phyloP scores from a whole-genome alignment of 2,329 filamentous ascomycete genomes.

The Juglanconis sp. region DNA sequence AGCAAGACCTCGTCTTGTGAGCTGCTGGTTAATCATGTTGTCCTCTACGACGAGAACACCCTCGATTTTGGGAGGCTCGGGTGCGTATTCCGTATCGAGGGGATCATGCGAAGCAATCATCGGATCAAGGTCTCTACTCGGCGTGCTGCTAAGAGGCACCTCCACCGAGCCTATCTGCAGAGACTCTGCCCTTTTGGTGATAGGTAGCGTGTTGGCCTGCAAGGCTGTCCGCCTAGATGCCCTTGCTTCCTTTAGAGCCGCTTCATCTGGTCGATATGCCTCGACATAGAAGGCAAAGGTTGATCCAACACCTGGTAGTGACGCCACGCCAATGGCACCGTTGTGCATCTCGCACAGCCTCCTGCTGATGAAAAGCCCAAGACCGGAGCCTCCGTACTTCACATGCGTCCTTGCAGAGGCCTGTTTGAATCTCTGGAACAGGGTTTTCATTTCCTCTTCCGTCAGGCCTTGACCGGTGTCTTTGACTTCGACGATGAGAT shows the following conservation, averaged over 20 bases:
- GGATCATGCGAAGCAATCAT: conserved; percentile 1
- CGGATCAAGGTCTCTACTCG: conserved; percentile 4
- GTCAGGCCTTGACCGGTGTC: conserved; percentile 73
- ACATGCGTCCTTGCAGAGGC: conserved; percentile 69
- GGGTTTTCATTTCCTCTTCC: conserved; percentile 62
- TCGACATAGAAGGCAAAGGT: conserved; percentile 75
- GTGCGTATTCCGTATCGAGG: conserved; percentile 1
- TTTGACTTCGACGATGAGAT: conserved; percentile 68
- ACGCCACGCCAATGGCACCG: conserved; percentile 73
- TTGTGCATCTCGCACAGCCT: conserved; percentile 78
- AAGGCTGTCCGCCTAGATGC: conserved; percentile 33
- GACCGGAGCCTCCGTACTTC: conserved; percentile 69
- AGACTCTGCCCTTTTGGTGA: conserved; percentile 18
- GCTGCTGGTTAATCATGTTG: conserved; percentile 59
- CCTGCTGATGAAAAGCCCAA: conserved; percentile 75
- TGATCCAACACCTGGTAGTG: conserved; percentile 65
- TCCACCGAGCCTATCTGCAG: conserved; percentile 17
- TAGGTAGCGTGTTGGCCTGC: conserved; percentile 23
- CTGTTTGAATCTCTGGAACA: conserved; percentile 73
- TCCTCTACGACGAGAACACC: conserved; percentile 57
- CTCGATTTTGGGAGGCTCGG: conserved; percentile 28
- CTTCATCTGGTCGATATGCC: conserved; percentile 43
- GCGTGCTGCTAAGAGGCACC: conserved; percentile 16
- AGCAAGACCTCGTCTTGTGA: conserved; percentile 48
- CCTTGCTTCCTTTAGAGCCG: conserved; percentile 38